Evolutionary conservation across 306 rosid genomes (phyloP).

Genomic region (Astragalus glycyphyllos): DNA sequence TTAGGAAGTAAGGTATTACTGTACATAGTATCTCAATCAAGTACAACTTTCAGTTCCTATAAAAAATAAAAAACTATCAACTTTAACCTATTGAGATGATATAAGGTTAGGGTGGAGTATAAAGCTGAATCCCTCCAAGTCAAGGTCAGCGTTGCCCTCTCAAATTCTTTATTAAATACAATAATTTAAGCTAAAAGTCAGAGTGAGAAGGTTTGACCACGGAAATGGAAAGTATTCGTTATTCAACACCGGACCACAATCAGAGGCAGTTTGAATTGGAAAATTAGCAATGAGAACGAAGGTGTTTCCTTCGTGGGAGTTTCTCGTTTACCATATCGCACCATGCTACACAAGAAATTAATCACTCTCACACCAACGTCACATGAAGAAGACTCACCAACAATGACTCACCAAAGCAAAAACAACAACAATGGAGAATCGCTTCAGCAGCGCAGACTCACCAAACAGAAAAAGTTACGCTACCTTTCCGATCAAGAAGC

Average conservation of each 20-base stretch:
- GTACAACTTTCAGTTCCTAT: too few relatives aligned
- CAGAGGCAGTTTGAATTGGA: slow-evolving; percentile 24
- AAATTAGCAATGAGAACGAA: not conserved
- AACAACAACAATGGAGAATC: slow-evolving; percentile 14
- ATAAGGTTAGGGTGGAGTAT: slow-evolving; percentile 1
- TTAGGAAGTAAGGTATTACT: too few relatives aligned
- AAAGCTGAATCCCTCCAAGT: not conserved
- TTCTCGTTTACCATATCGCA: not conserved
- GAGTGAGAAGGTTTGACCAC: slow-evolving; percentile 31
- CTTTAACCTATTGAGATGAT: not conserved
- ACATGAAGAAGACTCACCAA: not conserved
- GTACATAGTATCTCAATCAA: not conserved
- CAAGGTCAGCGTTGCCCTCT: not conserved
- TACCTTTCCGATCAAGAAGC: slow-evolving; percentile 52
- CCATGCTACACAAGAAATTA: too few relatives aligned
- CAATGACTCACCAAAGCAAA: not conserved
- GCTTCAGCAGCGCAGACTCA: slow-evolving; percentile 60
- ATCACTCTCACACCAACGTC: slow-evolving; percentile 5
- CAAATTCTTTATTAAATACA: not conserved
- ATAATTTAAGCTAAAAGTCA: slow-evolving; percentile 5
- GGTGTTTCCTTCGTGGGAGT: slow-evolving; percentile 27
- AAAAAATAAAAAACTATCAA: not conserved
- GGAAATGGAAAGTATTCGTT: not conserved
- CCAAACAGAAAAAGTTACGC: slow-evolving; percentile 70
- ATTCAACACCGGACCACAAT: slow-evolving; percentile 5